These are phyloP conservation scores for Musa itinerans DNA, from an alignment of 176 grass and related monocot species.

Conservation along the genomic window DNA sequence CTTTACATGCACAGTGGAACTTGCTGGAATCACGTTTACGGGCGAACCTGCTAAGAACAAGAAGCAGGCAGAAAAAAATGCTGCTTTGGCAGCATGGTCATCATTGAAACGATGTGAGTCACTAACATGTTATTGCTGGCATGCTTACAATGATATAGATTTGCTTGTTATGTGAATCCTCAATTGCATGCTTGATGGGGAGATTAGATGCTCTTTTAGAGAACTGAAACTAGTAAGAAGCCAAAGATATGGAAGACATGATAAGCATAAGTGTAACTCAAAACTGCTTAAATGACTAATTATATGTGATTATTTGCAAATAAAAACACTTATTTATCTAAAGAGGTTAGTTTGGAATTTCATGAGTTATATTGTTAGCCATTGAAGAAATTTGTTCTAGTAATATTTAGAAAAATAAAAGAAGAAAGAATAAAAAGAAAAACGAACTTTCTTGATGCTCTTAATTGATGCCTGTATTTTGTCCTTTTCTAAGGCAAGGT, in stretches of 20 bases:
- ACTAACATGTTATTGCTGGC: not conserved
- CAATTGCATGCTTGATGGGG: not conserved
- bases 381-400: too few relatives aligned
- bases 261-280: not conserved
- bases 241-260: not conserved
- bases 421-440: too few relatives aligned
- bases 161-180: not conserved
- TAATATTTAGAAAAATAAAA: too few relatives aligned
- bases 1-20: constrained; percentile 95
- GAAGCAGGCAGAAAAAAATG: constrained; percentile 97
- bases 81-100: constrained; percentile 78
- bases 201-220: not conserved
- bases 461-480: too few relatives aligned
- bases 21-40: constrained; percentile 75
- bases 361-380: too few relatives aligned
- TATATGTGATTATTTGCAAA: too few relatives aligned
- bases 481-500: too few relatives aligned
- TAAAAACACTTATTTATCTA: too few relatives aligned
- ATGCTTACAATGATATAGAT: constrained; percentile 23
- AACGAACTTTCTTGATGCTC: too few relatives aligned
- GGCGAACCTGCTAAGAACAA: constrained; percentile 91
- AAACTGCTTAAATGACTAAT: not conserved
- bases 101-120: constrained; percentile 84
- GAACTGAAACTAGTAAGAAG: not conserved
- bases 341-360: too few relatives aligned